phyloP scores from a whole-genome alignment of 768 basidiomycete species.

The Candolleomyces aberdarensis region DNA sequence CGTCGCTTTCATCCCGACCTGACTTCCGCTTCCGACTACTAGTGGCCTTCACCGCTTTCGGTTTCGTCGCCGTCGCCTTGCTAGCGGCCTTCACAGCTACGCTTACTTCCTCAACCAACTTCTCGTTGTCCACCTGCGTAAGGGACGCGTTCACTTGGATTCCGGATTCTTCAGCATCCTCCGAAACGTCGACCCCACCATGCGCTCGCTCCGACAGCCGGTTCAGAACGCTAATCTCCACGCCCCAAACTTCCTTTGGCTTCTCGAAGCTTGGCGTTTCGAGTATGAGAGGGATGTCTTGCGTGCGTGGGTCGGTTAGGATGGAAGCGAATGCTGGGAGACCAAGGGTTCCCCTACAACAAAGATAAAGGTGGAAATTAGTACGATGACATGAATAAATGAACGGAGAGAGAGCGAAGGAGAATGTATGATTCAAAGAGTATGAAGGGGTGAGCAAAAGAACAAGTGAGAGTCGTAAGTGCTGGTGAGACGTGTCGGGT shows the following conservation, averaged over 20 bases:
- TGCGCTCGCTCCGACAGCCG: constrained; percentile 26
- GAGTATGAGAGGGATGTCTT: constrained; percentile 73
- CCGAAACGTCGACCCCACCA: not conserved
- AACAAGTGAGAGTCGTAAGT: too few relatives aligned
- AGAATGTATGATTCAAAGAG: too few relatives aligned
- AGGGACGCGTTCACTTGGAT: not conserved
- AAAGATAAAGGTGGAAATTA: too few relatives aligned
- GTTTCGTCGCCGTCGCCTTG: not conserved
- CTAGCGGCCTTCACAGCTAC: constrained; percentile 16
- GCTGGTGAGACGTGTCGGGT: not conserved
- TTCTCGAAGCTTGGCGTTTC: constrained; percentile 77
- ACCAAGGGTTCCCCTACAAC: constrained; percentile 63
- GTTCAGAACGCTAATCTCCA: constrained; percentile 66
- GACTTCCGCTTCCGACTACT: constrained; percentile 14
- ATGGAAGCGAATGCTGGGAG: constrained; percentile 62
- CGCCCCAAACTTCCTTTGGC: constrained; percentile 60
- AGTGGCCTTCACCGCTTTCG: constrained; percentile 1
- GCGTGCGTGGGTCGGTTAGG: constrained; percentile 63
- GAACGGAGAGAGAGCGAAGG: too few relatives aligned
- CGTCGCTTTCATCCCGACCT: constrained; percentile 19
- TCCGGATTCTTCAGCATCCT: not conserved
- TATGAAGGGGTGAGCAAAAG: too few relatives aligned
- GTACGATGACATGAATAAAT: too few relatives aligned
- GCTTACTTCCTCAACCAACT: constrained; percentile 12
- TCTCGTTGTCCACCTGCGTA: not conserved